Base-by-base conservation (phyloP, 2,329 filamentous ascomycete species). In the Phaeoacremonium minimum region DNA sequence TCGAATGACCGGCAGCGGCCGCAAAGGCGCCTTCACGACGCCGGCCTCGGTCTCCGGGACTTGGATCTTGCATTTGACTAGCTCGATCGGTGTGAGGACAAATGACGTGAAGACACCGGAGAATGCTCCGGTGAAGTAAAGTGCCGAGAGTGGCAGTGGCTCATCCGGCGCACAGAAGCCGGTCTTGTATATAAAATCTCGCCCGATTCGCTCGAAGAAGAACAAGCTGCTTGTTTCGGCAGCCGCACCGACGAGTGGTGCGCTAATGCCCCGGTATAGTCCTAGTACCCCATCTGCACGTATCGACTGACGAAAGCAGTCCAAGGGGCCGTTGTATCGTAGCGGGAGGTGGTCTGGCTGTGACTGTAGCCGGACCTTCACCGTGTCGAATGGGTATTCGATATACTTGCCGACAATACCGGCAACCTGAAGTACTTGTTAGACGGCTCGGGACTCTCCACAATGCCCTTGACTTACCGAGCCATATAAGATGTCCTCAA, bases 21-120 rank as follows among this genome's bases (percentile, higher is more conserved):
- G 75, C 5, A 85, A 73, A 4, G 73, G 63, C 11, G 66, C 68
- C 4, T 59, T 59, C 3, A 52, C 53, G 16, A 56, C 57, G 15
- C 67, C 69, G 16, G 65, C 63, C 3, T 60, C 55, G 2, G 65
- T 57, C 13, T 51, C 54, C 8, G 75, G 87, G 1, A 91, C 90
- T 60, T 98, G 93, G 66, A 98, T 95, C 64, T 93, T 94, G 75
- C 93, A 98, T 66, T 98, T 98, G 57, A 98, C 86, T 35, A 98
- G 77, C 65, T 98, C 93, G 47, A 98, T 88, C 0, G 93, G 93
- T 1, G 93, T 98, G 43, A 98, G 77, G 19, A 95, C 80, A 32
- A 96, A 73, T 0, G 88, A 95, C 0, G 93, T 95, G 52, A 95
- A 85, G 28, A 86, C 85, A 20, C 93, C 93, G 2, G 90, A 85